phyloP scores from a whole-genome alignment of 176 grass and related monocot species.

The Cenchrus purpureus region DNA sequence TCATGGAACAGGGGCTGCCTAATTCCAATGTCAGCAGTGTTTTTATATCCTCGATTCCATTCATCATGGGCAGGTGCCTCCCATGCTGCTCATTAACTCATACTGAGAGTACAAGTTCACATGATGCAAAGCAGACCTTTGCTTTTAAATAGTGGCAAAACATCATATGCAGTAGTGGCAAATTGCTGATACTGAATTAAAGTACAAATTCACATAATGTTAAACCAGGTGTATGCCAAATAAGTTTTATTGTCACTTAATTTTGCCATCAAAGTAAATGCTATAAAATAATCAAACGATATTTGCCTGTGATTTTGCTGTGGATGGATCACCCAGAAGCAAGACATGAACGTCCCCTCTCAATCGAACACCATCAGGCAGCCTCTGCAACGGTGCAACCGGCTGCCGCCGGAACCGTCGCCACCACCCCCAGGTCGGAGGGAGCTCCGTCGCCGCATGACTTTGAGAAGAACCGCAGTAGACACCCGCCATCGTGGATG shows the following conservation, averaged over 20 bases:
- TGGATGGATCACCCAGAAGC: slow-evolving; percentile 96
- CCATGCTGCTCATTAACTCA: slow-evolving; percentile 74
- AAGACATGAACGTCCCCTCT: slow-evolving; percentile 97
- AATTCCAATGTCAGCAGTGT: slow-evolving; percentile 79
- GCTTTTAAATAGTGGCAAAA: no score
- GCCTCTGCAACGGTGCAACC: slow-evolving; percentile 48
- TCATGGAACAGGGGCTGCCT: slow-evolving; percentile 74
- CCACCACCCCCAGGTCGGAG: slow-evolving; percentile 22
- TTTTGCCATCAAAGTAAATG: slow-evolving; percentile 20
- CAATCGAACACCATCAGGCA: slow-evolving; percentile 84
- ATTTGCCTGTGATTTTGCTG: slow-evolving; percentile 96
- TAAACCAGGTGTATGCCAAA: no score
- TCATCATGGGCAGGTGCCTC: slow-evolving; percentile 95
- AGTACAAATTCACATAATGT: no score
- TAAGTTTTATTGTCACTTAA: background rate
- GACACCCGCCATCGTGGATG: no score
- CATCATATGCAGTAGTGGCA: no score
- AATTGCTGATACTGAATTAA: no score
- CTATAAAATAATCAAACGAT: background rate
- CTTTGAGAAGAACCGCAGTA: no score
- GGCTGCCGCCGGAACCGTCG: slow-evolving; percentile 61
- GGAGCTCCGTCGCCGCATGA: no score
- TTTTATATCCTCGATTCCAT: slow-evolving; percentile 99
- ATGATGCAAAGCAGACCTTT: background rate
- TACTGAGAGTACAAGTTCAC: background rate